Evolutionary conservation across 1,139 yeast genomes (phyloP).

Genomic region (Meyerozyma smithsonii): DNA sequence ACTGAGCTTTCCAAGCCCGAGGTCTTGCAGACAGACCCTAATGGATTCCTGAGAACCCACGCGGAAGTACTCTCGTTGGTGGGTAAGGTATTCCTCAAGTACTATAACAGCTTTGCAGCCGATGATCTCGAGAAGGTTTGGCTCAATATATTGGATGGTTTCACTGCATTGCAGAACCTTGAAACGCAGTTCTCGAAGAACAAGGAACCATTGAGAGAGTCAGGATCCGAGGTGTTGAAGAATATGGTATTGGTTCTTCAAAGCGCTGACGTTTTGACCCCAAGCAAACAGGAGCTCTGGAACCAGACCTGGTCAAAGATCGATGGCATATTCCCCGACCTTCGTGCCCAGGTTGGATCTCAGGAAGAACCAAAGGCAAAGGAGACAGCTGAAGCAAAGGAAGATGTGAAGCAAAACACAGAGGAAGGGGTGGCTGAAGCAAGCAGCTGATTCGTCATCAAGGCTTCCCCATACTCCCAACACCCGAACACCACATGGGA

Average conservation of each 20-base stretch:
- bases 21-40: slow-evolving; percentile 58
- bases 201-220: slow-evolving; percentile 44
- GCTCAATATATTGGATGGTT: slow-evolving; percentile 33
- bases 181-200: slow-evolving; percentile 20
- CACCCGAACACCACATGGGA: neutral
- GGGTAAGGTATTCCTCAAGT: slow-evolving; percentile 69
- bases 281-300: slow-evolving; percentile 26
- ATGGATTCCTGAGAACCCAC: slow-evolving; percentile 63
- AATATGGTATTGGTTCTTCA: slow-evolving; percentile 46
- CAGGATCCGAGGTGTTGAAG: slow-evolving; percentile 59
- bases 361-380: slow-evolving; percentile 6
- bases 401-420: slow-evolving; percentile 11
- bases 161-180: slow-evolving; percentile 23
- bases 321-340: slow-evolving; percentile 40
- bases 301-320: slow-evolving; percentile 39
- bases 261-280: slow-evolving; percentile 20
- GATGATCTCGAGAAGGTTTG: slow-evolving; percentile 27
- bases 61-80: slow-evolving; percentile 61
- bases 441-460: too few relatives aligned
- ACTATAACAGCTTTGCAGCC: slow-evolving; percentile 17
- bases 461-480: neutral
- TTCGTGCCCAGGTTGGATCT: slow-evolving; percentile 21
- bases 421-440: too few relatives aligned
- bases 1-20: slow-evolving; percentile 63
- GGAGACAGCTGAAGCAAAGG: slow-evolving; percentile 10